Evolutionary conservation across 352 stramenopile species (phyloP).

Genomic region (Globisporangium iwayamae): DNA sequence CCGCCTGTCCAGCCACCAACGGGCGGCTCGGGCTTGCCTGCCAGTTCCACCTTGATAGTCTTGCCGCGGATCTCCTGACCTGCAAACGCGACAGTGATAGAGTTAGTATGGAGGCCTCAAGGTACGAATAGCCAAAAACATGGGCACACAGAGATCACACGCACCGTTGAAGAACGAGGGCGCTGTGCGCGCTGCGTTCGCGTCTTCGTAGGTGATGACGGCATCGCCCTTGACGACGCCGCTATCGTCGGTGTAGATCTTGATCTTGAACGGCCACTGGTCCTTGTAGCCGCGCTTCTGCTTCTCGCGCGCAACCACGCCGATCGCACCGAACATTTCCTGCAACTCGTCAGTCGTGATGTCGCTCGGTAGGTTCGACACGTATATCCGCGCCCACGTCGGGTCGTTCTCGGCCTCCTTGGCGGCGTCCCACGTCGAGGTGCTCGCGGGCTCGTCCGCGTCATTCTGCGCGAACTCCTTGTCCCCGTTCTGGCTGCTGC

Average conservation of each 20-base stretch:
- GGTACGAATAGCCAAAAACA: neutral
- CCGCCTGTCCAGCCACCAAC: conserved; percentile 69
- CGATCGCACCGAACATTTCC: conserved; percentile 83
- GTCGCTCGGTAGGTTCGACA: conserved; percentile 77
- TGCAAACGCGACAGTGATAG: conserved; percentile 12
- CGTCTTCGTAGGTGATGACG: conserved; percentile 83
- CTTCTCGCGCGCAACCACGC: conserved; percentile 79
- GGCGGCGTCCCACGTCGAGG: conserved; percentile 57
- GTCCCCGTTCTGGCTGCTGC: conserved; percentile 6
- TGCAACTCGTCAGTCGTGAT: conserved; percentile 77
- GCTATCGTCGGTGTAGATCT: conserved; percentile 78
- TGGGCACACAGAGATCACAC: neutral
- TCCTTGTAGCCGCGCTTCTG: conserved; percentile 87
- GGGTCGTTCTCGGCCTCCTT: conserved; percentile 80
- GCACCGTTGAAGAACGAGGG: conserved; percentile 83
- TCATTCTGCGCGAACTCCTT: conserved; percentile 18
- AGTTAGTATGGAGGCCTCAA: neutral
- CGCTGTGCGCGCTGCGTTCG: conserved; percentile 75
- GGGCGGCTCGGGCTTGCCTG: conserved; percentile 76
- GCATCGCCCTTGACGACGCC: conserved; percentile 78
- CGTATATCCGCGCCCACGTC: conserved; percentile 85
- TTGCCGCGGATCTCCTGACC: conserved; percentile 72
- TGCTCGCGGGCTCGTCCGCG: conserved; percentile 27
- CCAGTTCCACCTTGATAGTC: conserved; percentile 83
- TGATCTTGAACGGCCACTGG: conserved; percentile 90